A percentile compares a stretch with the other conserved stretches of the same genome.
Conservation (phyloP, 148 eudicot genomes). For the Gaultheria prostrata region DNA sequence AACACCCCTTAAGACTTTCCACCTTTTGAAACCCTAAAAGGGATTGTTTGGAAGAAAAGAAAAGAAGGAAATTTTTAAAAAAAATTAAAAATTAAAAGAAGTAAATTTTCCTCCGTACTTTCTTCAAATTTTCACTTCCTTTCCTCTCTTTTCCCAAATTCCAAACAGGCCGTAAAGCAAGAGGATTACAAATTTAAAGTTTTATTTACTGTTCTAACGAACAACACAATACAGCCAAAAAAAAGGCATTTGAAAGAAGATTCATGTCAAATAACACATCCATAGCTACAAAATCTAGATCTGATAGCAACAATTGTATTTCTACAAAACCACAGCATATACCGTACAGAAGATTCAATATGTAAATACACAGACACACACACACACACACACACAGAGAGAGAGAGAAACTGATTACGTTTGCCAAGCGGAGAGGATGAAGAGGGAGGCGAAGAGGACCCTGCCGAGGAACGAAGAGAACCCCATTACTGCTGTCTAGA, state of each 20-base stretch:
- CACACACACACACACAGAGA: conserved; percentile 15
- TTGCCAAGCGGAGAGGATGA: conserved; percentile 73
- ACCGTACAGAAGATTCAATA: background rate
- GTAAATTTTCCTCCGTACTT: too few relatives aligned
- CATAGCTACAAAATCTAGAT: conserved; percentile 12
- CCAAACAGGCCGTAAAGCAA: background rate
- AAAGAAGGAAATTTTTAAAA: too few relatives aligned
- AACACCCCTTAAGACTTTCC: background rate
- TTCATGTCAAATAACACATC: background rate
- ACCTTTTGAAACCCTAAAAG: background rate
- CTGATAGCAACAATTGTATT: background rate
- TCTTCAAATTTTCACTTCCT: too few relatives aligned
- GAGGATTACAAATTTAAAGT: background rate
- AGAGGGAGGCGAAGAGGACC: conserved; percentile 52
- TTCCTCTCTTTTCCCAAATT: too few relatives aligned
- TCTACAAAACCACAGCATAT: background rate
- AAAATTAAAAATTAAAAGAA: too few relatives aligned
- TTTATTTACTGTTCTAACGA: background rate
- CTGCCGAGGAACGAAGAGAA: conserved; percentile 55
- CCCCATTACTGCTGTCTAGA: conserved; percentile 35
- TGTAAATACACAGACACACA: background rate
- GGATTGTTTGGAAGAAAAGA: too few relatives aligned
- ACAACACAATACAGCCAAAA: background rate
- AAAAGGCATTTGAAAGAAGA: background rate
- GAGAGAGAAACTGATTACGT: background rate